These are phyloP conservation scores for Coemansia sp. DNA, from an alignment of 192 early-diverging fungal genomes.

Conservation along the genomic window DNA sequence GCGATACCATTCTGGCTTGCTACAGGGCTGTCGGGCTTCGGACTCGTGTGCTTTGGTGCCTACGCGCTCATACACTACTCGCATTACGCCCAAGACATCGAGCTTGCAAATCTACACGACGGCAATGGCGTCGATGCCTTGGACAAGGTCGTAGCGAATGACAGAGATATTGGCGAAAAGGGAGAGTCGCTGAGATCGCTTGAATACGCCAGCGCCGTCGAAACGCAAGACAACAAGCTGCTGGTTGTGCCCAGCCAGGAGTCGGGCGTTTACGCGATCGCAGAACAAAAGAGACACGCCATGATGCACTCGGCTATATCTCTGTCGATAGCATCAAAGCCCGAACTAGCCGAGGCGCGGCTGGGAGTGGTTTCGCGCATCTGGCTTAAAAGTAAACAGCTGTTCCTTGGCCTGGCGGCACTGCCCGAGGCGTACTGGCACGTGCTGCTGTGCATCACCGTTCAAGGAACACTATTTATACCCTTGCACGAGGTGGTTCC, in stretches of 20 bases:
- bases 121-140: not conserved
- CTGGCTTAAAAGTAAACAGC: slow-evolving; percentile 35
- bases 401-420: slow-evolving; percentile 37
- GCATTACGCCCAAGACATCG: slow-evolving; percentile 37
- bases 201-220: slow-evolving; percentile 14
- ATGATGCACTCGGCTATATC: slow-evolving; percentile 6
- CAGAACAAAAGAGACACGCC: not conserved
- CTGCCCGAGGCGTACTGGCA: slow-evolving; percentile 58
- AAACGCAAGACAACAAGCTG: slow-evolving; percentile 37
- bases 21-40: slow-evolving; percentile 57
- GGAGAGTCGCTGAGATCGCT: not conserved
- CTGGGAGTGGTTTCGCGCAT: not conserved
- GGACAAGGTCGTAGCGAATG: not conserved
- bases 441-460: slow-evolving; percentile 41
- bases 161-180: not conserved
- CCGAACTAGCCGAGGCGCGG: not conserved
- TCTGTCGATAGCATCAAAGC: not conserved
- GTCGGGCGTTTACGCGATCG: slow-evolving; percentile 6
- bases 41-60: slow-evolving; percentile 53
- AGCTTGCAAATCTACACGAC: not conserved
- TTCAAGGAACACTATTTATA: slow-evolving; percentile 55
- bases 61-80: slow-evolving; percentile 59
- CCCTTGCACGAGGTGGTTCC: slow-evolving; percentile 53
- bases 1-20: slow-evolving; percentile 58
- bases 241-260: slow-evolving; percentile 16